A percentile compares a stretch with the other conserved stretches of the same genome.
Conservation (phyloP, 805 yeast genomes). For the Ogataea trehaloabstinens region DNA sequence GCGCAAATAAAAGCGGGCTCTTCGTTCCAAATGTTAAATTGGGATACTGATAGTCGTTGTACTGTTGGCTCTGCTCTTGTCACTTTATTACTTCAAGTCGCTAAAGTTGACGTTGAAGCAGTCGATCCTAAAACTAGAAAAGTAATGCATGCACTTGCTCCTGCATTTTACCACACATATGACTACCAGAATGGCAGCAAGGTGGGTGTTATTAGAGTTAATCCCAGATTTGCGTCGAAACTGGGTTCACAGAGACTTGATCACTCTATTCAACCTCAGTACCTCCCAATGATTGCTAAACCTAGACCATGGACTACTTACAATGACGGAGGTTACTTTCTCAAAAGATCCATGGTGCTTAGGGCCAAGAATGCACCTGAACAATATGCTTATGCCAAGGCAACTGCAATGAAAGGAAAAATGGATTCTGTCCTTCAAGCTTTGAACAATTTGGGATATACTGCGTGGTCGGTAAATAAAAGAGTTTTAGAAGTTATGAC, state of each 20-base stretch:
- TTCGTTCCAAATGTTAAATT: constrained; percentile 12
- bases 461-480: constrained; percentile 91
- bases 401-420: constrained; percentile 70
- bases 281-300: constrained; percentile 85
- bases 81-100: constrained; percentile 74
- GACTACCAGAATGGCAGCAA: constrained; percentile 77
- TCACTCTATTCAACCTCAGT: constrained; percentile 73
- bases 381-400: constrained; percentile 82
- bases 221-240: constrained; percentile 61
- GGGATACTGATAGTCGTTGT: constrained; percentile 42
- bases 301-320: constrained; percentile 88
- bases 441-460: constrained; percentile 77
- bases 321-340: constrained; percentile 82
- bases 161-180: constrained; percentile 88
- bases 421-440: constrained; percentile 73
- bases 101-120: constrained; percentile 77
- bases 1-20: constrained; percentile 20
- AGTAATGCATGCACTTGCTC: constrained; percentile 67
- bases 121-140: constrained; percentile 76
- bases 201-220: constrained; percentile 78
- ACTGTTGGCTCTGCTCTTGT: constrained; percentile 80
- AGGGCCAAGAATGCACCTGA: constrained; percentile 85
- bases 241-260: constrained; percentile 64
- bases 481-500: constrained; percentile 66
- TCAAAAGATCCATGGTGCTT: constrained; percentile 60